Evolutionary conservation across 345 rosid genomes (phyloP).

Genomic region (Trapa bicornis): DNA sequence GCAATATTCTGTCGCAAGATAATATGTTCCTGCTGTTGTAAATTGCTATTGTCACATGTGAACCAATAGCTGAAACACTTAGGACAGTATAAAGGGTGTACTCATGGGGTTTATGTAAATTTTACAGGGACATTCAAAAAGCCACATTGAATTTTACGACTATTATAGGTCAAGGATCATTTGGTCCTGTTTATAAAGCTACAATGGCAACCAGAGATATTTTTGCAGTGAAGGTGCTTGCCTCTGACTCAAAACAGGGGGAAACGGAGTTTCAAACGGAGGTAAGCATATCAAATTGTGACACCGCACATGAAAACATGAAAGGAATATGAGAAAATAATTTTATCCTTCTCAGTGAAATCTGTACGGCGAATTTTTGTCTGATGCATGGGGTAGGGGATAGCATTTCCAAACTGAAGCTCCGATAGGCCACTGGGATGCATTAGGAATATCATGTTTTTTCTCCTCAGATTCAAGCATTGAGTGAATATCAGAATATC

Average conservation of each 20-base stretch:
- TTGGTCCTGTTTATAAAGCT: constrained; percentile 92
- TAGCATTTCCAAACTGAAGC: neutral
- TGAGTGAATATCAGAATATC: neutral
- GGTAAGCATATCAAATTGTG: constrained; percentile 23
- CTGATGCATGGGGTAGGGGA: neutral
- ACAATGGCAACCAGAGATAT: constrained; percentile 47
- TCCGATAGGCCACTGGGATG: neutral
- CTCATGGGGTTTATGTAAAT: neutral
- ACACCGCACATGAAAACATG: neutral
- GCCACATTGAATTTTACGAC: constrained; percentile 80
- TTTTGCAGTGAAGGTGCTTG: constrained; percentile 85
- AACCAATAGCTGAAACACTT: neutral
- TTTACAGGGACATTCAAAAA: constrained; percentile 82
- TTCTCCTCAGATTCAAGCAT: neutral
- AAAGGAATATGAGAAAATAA: neutral
- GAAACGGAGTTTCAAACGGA: constrained; percentile 92
- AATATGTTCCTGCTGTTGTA: neutral
- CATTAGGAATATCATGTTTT: neutral
- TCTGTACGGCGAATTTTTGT: neutral
- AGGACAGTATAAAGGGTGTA: neutral
- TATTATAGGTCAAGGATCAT: constrained; percentile 78
- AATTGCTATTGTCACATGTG: neutral
- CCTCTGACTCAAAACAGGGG: constrained; percentile 81
- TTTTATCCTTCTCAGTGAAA: neutral
- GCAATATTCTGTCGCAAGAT: neutral